These are phyloP conservation scores for Wickerhamiella domercqiae DNA, from an alignment of 805 yeast genomes.

Conservation along the genomic window DNA sequence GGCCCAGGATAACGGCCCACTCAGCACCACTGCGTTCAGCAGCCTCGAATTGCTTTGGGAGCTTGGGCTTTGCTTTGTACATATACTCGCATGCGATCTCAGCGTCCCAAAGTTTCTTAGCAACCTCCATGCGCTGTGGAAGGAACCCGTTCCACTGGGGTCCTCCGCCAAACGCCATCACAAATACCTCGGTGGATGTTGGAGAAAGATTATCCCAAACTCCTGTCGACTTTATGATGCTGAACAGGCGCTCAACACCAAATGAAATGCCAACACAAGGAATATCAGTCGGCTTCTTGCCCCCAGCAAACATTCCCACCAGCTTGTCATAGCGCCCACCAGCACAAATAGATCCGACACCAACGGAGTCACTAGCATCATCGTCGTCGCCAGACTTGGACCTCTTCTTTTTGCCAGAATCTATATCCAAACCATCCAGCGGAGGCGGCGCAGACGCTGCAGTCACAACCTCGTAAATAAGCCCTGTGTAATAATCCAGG, in stretches of 20 bases:
- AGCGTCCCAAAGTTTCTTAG: slow-evolving; percentile 70
- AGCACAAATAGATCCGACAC: slow-evolving; percentile 96
- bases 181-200: slow-evolving; percentile 78
- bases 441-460: slow-evolving; percentile 88
- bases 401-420: slow-evolving; percentile 31
- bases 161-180: slow-evolving; percentile 99
- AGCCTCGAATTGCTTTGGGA: slow-evolving; percentile 92
- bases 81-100: slow-evolving; percentile 85
- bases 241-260: slow-evolving; percentile 90
- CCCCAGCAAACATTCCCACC: slow-evolving; percentile 93
- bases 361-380: slow-evolving; percentile 92
- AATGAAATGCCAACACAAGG: slow-evolving; percentile 97
- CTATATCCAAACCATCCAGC: slow-evolving; percentile 39
- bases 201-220: slow-evolving; percentile 55
- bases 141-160: slow-evolving; percentile 89
- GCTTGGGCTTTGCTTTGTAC: slow-evolving; percentile 85
- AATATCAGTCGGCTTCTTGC: slow-evolving; percentile 60
- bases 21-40: slow-evolving; percentile 92
- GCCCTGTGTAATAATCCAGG: slow-evolving; percentile 91
- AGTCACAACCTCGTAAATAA: slow-evolving; percentile 93
- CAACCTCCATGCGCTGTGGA: slow-evolving; percentile 76
- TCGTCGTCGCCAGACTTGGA: slow-evolving; percentile 46
- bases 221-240: slow-evolving; percentile 67
- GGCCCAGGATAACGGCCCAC: slow-evolving; percentile 83
- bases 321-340: slow-evolving; percentile 97